phyloP scores from a whole-genome alignment of 768 basidiomycete genomes.

The Boletus huronensis region DNA sequence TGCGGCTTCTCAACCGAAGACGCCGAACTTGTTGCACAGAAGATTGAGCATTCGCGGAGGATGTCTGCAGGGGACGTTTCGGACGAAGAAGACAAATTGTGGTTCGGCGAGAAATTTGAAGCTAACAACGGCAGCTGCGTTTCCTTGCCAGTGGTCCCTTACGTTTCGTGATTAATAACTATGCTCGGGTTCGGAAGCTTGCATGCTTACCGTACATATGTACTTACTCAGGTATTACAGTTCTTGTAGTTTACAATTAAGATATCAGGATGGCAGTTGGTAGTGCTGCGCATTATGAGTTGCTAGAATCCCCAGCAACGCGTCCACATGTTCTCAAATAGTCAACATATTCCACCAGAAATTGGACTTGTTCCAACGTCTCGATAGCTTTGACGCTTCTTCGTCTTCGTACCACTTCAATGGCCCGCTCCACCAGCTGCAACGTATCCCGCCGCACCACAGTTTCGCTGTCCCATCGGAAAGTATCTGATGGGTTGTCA shows the following conservation, averaged over 20 bases:
- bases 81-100: constrained; percentile 19
- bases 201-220: background rate
- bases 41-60: constrained; percentile 16
- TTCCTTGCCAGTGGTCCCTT: constrained; percentile 13
- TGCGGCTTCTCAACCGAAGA: constrained; percentile 24
- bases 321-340: constrained; percentile 39
- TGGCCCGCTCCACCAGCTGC: constrained; percentile 66
- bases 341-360: constrained; percentile 74
- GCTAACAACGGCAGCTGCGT: constrained; percentile 6
- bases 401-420: constrained; percentile 67
- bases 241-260: constrained; percentile 1
- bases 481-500: background rate
- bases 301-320: background rate
- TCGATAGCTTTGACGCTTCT: constrained; percentile 90
- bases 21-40: constrained; percentile 16
- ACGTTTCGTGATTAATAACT: background rate
- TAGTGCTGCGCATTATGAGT: background rate
- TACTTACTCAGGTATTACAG: background rate
- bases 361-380: constrained; percentile 88
- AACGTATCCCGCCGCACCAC: constrained; percentile 47
- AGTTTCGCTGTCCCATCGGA: constrained; percentile 22
- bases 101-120: constrained; percentile 19
- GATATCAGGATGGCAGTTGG: background rate
- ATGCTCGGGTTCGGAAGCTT: background rate
- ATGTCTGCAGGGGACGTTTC: background rate